Percentiles rank a stretch among this genome's conserved stretches.
Conservation (phyloP, 768 basidiomycete genomes). For the Termitomyces sp. region DNA sequence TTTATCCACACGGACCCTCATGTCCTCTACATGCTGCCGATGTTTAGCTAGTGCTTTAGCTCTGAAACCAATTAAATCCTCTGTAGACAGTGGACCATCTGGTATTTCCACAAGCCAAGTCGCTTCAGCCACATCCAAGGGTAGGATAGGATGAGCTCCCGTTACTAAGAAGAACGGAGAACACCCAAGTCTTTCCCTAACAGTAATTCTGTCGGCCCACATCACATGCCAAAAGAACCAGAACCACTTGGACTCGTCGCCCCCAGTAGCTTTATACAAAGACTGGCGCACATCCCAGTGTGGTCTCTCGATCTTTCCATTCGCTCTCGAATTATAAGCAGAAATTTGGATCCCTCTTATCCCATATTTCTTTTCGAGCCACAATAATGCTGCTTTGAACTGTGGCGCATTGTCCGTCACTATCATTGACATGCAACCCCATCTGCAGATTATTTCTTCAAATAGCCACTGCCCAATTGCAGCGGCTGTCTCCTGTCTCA, state of each 20-base stretch:
- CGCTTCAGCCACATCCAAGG: conserved; percentile 23
- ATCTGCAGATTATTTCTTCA: too few relatives aligned
- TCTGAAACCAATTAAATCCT: neutral
- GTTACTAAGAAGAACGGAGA: too few relatives aligned
- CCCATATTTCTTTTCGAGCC: conserved; percentile 18
- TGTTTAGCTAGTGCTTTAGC: neutral
- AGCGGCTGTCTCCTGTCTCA: conserved; percentile 16
- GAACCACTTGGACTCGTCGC: too few relatives aligned
- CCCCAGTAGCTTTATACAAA: too few relatives aligned
- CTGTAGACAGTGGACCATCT: neutral
- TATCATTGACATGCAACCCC: too few relatives aligned
- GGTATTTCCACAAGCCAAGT: neutral
- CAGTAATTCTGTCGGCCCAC: too few relatives aligned
- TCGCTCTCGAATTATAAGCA: conserved; percentile 22
- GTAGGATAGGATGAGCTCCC: conserved; percentile 27
- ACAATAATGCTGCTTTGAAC: neutral
- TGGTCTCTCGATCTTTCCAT: conserved; percentile 28
- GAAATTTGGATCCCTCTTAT: conserved; percentile 36
- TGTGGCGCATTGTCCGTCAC: neutral
- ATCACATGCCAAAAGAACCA: too few relatives aligned
- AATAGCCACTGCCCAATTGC: conserved; percentile 20
- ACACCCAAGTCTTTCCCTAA: too few relatives aligned
- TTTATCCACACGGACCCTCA: too few relatives aligned
- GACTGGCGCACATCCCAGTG: too few relatives aligned
- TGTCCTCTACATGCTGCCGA: too few relatives aligned